These are phyloP conservation scores for Trifolium subterraneum DNA, from an alignment of 306 rosid genomes.

Conservation along the genomic window DNA sequence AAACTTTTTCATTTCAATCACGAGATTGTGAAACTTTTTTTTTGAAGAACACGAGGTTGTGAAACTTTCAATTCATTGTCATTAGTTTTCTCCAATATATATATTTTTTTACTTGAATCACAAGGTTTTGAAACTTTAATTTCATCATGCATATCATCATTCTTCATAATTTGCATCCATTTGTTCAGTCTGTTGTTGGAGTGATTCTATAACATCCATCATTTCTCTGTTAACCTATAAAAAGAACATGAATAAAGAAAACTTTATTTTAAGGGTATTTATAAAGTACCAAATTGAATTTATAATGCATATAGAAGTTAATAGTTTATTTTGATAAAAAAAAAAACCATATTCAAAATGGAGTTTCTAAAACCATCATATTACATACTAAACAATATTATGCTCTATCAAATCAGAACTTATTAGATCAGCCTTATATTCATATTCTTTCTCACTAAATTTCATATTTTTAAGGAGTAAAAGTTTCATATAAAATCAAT, in stretches of 20 bases:
- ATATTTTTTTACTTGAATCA: too few species aligned
- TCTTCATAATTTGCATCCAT: constrained; percentile 30
- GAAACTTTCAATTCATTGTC: too few species aligned
- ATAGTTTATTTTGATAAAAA: too few species aligned
- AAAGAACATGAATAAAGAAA: too few species aligned
- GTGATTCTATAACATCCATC: constrained; percentile 58
- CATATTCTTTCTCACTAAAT: neutral
- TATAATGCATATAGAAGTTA: too few species aligned
- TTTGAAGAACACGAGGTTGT: too few species aligned
- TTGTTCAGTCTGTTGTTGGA: constrained; percentile 52
- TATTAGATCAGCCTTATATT: too few species aligned
- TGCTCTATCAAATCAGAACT: too few species aligned
- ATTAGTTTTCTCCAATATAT: too few species aligned
- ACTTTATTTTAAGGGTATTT: too few species aligned
- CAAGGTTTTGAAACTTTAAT: constrained; percentile 16
- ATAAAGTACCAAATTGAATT: too few species aligned
- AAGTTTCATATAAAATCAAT: neutral
- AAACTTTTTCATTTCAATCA: constrained; percentile 38
- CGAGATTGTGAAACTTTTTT: too few species aligned
- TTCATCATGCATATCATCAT: constrained; percentile 30
- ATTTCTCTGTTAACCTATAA: constrained; percentile 71
- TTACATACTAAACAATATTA: neutral
- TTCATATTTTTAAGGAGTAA: neutral
- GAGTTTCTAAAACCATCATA: neutral
- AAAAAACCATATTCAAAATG: neutral